Conservation (phyloP, 2,329 filamentous ascomycete genomes). For the Sporothrix pallida region DNA sequence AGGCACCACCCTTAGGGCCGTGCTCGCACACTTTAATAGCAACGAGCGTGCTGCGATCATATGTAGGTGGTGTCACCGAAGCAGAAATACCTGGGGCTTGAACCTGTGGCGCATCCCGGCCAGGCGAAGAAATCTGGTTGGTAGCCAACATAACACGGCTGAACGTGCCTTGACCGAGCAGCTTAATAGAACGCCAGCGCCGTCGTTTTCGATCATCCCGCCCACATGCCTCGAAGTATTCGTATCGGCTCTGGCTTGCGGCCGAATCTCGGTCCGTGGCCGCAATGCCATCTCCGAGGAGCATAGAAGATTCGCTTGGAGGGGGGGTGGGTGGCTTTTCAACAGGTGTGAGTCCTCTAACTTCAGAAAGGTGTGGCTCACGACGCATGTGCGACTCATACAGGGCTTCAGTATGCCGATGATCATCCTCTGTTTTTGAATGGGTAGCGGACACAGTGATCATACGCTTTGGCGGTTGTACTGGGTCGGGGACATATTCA, state of each 20-base stretch:
- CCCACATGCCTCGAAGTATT: conserved; percentile 73
- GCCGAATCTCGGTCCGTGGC: conserved; percentile 49
- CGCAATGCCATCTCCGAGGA: conserved; percentile 49
- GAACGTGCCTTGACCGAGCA: conserved; percentile 91
- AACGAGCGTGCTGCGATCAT: conserved; percentile 79
- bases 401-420: conserved; percentile 15
- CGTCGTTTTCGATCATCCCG: conserved; percentile 72
- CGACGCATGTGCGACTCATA: conserved; percentile 61
- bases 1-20: conserved; percentile 89
- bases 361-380: conserved; percentile 79
- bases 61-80: conserved; percentile 45
- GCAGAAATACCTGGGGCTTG: conserved; percentile 46
- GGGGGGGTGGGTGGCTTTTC: conserved; percentile 78
- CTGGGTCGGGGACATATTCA: conserved; percentile 79
- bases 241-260: conserved; percentile 52
- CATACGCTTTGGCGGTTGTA: conserved; percentile 72
- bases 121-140: conserved; percentile 62
- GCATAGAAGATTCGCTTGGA: conserved; percentile 72
- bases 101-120: conserved; percentile 50
- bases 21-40: conserved; percentile 96
- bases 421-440: conserved; percentile 48
- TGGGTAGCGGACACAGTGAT: conserved; percentile 73
- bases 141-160: conserved; percentile 93
- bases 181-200: conserved; percentile 78
- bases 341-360: conserved; percentile 73